Base-by-base conservation (phyloP, 1,284 basidiomycete species). In the Cutaneotrichosporon dermatis region DNA sequence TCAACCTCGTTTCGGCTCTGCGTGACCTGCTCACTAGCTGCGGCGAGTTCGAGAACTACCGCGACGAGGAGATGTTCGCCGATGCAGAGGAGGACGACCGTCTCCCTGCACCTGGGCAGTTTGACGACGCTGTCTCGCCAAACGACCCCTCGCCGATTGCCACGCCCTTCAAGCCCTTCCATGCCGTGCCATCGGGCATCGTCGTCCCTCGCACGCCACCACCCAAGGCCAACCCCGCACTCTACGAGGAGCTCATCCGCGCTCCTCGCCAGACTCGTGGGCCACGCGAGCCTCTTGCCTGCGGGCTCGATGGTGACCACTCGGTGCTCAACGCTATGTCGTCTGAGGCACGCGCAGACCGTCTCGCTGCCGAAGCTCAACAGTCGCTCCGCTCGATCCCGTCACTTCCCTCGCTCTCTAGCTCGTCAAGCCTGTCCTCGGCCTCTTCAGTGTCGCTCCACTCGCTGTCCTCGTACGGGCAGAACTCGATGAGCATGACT, bases 1-100 rank as follows among this genome's bases (percentile, higher is more conserved):
- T 52, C 54, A 58, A 65, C 55, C 58, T 65, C 25, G 60, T 58
- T 16, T 60, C 56, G 5, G 64, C 60, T 7, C 61, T 65, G 4
- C 56, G 51, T 16, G 64, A 62, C 50, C 64, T 65, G 13, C 57
- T 65, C 33, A 56, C 56, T 3, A 54, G 45, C 46, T 65, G 61
- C 36, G 59, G 61, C 43, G 64, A 65, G 54, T 59, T 53, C 42
- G 59, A 64, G 35, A 48, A 43, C 33, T 50, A 54, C 40, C 33
- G 25, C 45, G 15, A 56, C 41, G 51, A 59, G 8, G 56, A 56
- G 34, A 55, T 61, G 45, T 58, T 59, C n/a, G 55, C 55, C 39
- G 55, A 54, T 44, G 58, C 51, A 6, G 54, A 54, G 9, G 51
- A 59, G 35, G 51, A 37, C 39, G 36, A 48, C 8, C 43, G 34